These are phyloP conservation scores for Tilletia indica DNA, from an alignment of 1,284 basidiomycete genomes.

Conservation along the genomic window DNA sequence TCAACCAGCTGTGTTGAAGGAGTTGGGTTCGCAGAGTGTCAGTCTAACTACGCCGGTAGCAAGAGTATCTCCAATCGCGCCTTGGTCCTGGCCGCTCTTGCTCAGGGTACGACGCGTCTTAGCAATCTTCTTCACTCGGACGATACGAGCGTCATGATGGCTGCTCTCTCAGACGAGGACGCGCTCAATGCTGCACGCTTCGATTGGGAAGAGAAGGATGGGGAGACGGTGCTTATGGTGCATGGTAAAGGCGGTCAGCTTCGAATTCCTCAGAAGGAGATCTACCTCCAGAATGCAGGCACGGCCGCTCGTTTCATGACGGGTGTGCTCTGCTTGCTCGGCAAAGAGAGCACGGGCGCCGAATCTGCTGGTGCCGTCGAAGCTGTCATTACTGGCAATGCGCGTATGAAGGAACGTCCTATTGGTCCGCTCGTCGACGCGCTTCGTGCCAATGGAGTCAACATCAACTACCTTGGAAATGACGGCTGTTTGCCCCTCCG, in stretches of 20 bases:
- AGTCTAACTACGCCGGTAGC: slow-evolving; percentile 85
- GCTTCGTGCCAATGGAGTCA: slow-evolving; percentile 75
- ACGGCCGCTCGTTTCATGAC: slow-evolving; percentile 97
- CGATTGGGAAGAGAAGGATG: slow-evolving; percentile 80
- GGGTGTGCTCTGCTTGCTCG: slow-evolving; percentile 78
- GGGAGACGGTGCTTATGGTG: slow-evolving; percentile 83
- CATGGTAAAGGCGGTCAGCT: slow-evolving; percentile 79
- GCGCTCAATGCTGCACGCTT: slow-evolving; percentile 80
- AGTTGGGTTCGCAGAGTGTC: slow-evolving; percentile 57
- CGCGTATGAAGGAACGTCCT: slow-evolving; percentile 93
- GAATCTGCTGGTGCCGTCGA: slow-evolving; percentile 6
- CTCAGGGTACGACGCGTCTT: slow-evolving; percentile 79
- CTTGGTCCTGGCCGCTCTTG: slow-evolving; percentile 87
- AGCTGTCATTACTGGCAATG: slow-evolving; percentile 84
- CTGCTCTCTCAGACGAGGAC: slow-evolving; percentile 71
- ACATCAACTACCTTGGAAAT: slow-evolving; percentile 75
- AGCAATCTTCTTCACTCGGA: slow-evolving; percentile 92
- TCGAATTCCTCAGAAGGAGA: slow-evolving; percentile 64
- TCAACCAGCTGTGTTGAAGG: background rate
- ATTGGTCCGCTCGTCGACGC: slow-evolving; percentile 95
- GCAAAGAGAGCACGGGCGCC: slow-evolving; percentile 25
- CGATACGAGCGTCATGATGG: slow-evolving; percentile 99
- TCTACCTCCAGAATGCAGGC: slow-evolving; percentile 96
- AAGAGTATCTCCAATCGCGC: slow-evolving; percentile 97
- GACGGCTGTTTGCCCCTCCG: slow-evolving; percentile 84